A percentile compares a stretch with the other conserved stretches of the same genome.
Conservation (phyloP, 768 basidiomycete species). For the Termitomyces heimii region DNA sequence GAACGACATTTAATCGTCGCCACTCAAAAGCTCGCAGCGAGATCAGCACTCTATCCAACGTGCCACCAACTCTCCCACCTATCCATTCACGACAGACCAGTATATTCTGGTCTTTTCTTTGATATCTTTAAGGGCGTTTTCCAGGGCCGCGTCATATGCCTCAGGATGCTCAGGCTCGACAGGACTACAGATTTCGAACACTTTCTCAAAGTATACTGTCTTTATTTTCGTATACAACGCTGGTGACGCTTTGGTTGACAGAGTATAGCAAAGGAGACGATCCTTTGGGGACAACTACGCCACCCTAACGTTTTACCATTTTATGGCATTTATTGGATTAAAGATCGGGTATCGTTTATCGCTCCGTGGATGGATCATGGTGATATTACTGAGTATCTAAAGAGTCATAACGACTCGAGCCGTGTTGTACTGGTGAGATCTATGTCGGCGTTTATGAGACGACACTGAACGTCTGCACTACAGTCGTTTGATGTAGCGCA, state of each 20-base stretch:
- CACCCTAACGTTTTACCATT: conserved; percentile 6
- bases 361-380: conserved; percentile 1
- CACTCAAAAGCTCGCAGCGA: not conserved
- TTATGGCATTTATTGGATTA: not conserved
- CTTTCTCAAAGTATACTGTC: not conserved
- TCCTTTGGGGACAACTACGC: conserved; percentile 4
- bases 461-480: too few species aligned
- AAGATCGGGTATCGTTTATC: not conserved
- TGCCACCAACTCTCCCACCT: not conserved
- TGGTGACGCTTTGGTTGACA: not conserved
- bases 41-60: not conserved
- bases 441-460: not conserved
- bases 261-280: conserved; percentile 4
- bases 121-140: not conserved
- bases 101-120: not conserved
- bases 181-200: not conserved
- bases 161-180: not conserved
- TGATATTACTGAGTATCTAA: not conserved
- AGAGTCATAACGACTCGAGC: not conserved
- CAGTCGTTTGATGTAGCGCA: conserved; percentile 4
- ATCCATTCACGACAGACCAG: not conserved
- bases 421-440: conserved; percentile 1
- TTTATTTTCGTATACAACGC: too few species aligned
- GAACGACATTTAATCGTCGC: conserved; percentile 1
- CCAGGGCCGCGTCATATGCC: not conserved